Evolutionary conservation across 1,139 yeast species (phyloP).

Genomic region (Suhomyces guaymorum): DNA sequence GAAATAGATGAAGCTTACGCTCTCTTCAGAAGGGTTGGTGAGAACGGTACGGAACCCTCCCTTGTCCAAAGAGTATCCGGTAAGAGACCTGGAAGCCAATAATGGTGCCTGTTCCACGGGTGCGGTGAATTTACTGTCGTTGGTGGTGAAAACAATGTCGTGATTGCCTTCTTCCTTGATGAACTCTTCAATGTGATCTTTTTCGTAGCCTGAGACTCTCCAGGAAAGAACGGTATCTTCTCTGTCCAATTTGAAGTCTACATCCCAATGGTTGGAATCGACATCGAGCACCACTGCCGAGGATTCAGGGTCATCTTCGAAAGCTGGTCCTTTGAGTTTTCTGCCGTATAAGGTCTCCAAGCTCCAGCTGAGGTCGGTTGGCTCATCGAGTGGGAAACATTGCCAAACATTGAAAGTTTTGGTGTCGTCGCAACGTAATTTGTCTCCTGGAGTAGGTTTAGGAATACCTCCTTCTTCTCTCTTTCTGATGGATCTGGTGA

Average conservation of each 20-base stretch:
- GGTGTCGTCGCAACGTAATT: constrained; percentile 67
- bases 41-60: constrained; percentile 87
- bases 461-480: constrained; percentile 69
- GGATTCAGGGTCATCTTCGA: constrained; percentile 40
- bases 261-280: constrained; percentile 50
- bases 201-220: constrained; percentile 13
- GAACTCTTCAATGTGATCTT: constrained; percentile 20
- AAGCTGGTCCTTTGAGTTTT: constrained; percentile 62
- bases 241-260: constrained; percentile 26
- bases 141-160: constrained; percentile 42
- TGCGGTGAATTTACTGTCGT: constrained; percentile 35
- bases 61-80: constrained; percentile 87
- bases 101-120: constrained; percentile 59
- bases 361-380: constrained; percentile 52
- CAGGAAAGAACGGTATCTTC: constrained; percentile 16
- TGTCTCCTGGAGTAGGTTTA: constrained; percentile 67
- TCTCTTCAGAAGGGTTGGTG: constrained; percentile 56
- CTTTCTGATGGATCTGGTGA: constrained; percentile 65
- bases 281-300: constrained; percentile 46
- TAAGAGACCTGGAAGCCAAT: constrained; percentile 76
- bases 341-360: constrained; percentile 72
- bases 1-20: constrained; percentile 60
- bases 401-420: constrained; percentile 60
- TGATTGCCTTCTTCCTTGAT: constrained; percentile 34
- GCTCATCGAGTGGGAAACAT: constrained; percentile 76